A percentile compares a stretch with the other conserved stretches of the same genome.
Conservation (phyloP, 768 basidiomycete genomes). For the Tylopilus subfusipes region DNA sequence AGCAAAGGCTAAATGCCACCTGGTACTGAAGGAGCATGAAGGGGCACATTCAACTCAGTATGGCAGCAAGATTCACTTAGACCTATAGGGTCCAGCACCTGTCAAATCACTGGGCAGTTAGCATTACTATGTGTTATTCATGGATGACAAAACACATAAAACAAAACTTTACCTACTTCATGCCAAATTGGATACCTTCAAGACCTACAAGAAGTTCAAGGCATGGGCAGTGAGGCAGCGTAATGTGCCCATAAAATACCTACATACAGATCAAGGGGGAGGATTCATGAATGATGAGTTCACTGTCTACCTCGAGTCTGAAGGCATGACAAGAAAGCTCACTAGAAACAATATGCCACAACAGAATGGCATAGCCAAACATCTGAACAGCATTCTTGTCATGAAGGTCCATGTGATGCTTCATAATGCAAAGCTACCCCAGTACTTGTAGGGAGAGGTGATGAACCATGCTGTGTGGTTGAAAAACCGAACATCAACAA, state of each 20-base stretch:
- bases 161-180: neutral
- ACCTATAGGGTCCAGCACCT: neutral
- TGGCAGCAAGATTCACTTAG: neutral
- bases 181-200: conserved; percentile 8
- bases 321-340: neutral
- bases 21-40: neutral
- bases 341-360: neutral
- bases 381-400: neutral
- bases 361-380: neutral
- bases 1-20: neutral
- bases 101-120: neutral
- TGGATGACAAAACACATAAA: conserved; percentile 2
- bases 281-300: conserved; percentile 33
- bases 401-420: neutral
- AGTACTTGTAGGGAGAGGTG: conserved; percentile 2
- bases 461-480: neutral
- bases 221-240: neutral
- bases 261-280: conserved; percentile 2
- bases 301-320: neutral
- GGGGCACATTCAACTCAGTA: neutral
- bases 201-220: neutral
- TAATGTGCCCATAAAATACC: neutral
- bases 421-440: neutral
- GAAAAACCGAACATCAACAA: neutral
- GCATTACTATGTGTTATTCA: conserved; percentile 5